phyloP scores from a whole-genome alignment of 1,139 yeast species.

The Candida sp. region DNA sequence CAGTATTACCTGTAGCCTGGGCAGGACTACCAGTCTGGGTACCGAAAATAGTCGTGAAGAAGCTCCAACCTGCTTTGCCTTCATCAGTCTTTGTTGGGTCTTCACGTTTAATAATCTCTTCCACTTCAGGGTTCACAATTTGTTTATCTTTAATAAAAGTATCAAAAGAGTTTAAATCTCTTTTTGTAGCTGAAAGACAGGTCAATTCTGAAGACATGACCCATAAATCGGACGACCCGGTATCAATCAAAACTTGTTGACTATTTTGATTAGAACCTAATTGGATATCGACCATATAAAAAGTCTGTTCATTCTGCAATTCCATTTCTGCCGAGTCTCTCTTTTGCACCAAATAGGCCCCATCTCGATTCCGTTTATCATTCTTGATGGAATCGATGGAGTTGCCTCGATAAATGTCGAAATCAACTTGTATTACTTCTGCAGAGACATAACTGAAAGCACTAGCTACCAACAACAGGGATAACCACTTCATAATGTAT shows the following conservation, averaged over 20 bases:
- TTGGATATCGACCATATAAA: slow-evolving; percentile 42
- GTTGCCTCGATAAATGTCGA: slow-evolving; percentile 25
- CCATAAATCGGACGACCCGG: slow-evolving; percentile 50
- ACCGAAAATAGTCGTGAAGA: neutral
- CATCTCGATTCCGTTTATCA: slow-evolving; percentile 2
- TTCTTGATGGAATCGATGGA: slow-evolving; percentile 15
- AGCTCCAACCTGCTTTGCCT: slow-evolving; percentile 3
- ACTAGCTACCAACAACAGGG: neutral
- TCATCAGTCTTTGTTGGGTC: neutral
- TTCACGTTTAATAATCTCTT: neutral
- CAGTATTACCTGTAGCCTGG: slow-evolving; percentile 10
- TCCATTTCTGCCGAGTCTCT: slow-evolving; percentile 32
- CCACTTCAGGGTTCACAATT: neutral
- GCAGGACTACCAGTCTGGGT: neutral
- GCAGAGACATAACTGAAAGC: neutral
- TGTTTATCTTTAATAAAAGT: slow-evolving; percentile 1
- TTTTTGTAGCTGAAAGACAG: slow-evolving; percentile 14
- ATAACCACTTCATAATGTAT: neutral
- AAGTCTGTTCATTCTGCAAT: slow-evolving; percentile 41
- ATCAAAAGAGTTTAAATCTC: neutral
- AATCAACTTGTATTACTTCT: slow-evolving; percentile 18
- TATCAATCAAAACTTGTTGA: slow-evolving; percentile 36
- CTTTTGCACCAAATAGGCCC: slow-evolving; percentile 26
- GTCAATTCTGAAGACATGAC: slow-evolving; percentile 31
- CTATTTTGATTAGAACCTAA: slow-evolving; percentile 31